Conservation (phyloP, 1,139 yeast species). For the Candida sp. region DNA sequence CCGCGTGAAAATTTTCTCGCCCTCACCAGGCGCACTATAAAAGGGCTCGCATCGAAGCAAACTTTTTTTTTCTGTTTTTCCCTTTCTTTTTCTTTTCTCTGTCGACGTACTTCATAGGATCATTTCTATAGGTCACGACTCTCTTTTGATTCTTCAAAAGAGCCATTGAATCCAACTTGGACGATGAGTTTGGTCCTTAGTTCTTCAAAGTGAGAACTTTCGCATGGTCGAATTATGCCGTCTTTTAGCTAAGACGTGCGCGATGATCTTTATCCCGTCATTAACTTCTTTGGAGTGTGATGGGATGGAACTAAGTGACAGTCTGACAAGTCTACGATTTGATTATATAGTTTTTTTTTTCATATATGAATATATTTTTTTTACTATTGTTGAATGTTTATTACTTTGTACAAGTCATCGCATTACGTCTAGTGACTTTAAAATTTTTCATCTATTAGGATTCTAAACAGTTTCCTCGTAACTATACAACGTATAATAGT, state of each 20-base stretch:
- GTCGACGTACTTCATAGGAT: conserved; percentile 82
- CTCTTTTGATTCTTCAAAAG: conserved; percentile 98
- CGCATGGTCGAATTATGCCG: not conserved
- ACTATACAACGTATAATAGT: conserved; percentile 64
- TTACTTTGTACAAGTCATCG: too few relatives aligned
- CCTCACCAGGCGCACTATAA: conserved; percentile 3
- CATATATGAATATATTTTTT: conserved; percentile 48
- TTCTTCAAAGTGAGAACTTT: conserved; percentile 1
- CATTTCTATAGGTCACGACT: conserved; percentile 99
- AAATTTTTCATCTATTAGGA: not conserved
- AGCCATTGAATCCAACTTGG: conserved; percentile 99
- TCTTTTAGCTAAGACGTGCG: conserved; percentile 62
- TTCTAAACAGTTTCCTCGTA: conserved; percentile 16
- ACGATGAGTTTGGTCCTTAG: conserved; percentile 76
- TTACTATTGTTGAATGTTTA: conserved; percentile 2
- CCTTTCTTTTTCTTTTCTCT: conserved; percentile 35
- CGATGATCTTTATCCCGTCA: conserved; percentile 97
- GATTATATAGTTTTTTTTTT: conserved; percentile 26
- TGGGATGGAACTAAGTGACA: conserved; percentile 97
- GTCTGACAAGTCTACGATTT: conserved; percentile 84
- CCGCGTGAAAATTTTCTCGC: not conserved
- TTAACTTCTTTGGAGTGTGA: conserved; percentile 14
- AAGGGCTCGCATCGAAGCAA: not conserved
- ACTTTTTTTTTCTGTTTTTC: conserved; percentile 9
- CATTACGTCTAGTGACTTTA: too few relatives aligned